These are phyloP conservation scores for Fusarium sp. DNA, from an alignment of 2,329 filamentous ascomycete species.

Conservation along the genomic window DNA sequence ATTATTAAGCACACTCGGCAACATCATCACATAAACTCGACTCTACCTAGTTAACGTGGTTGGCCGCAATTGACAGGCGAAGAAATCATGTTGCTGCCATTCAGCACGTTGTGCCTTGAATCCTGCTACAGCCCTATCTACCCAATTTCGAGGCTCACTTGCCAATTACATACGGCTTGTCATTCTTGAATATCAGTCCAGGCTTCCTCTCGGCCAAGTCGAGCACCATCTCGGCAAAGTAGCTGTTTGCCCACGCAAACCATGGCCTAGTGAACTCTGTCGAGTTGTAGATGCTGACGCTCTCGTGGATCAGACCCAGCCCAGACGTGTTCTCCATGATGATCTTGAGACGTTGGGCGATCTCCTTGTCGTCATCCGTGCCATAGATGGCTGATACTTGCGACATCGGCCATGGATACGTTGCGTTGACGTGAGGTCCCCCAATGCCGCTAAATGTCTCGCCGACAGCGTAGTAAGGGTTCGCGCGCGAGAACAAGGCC, in stretches of 20 bases:
- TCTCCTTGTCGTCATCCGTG: slow-evolving; percentile 13
- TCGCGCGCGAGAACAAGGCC: slow-evolving; percentile 15
- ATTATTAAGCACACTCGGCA: too few relatives aligned
- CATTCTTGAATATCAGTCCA: slow-evolving; percentile 11
- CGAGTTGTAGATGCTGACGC: slow-evolving; percentile 25
- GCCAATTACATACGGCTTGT: slow-evolving; percentile 17
- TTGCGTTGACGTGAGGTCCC: slow-evolving; percentile 24
- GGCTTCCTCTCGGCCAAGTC: slow-evolving; percentile 26
- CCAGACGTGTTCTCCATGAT: slow-evolving; percentile 31
- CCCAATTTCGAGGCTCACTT: neutral
- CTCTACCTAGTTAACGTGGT: too few relatives aligned
- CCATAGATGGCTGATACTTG: slow-evolving; percentile 29
- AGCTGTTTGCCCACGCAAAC: slow-evolving; percentile 35
- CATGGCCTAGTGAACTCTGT: slow-evolving; percentile 20
- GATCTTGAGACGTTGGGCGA: neutral
- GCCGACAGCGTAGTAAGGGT: slow-evolving; percentile 24
- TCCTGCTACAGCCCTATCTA: too few relatives aligned
- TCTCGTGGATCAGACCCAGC: slow-evolving; percentile 19
- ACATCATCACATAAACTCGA: too few relatives aligned
- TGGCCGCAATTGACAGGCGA: too few relatives aligned
- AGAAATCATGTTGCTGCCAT: too few relatives aligned
- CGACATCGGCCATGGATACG: slow-evolving; percentile 27
- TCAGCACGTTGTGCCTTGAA: too few relatives aligned
- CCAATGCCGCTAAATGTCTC: slow-evolving; percentile 23
- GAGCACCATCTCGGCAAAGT: slow-evolving; percentile 28